A percentile compares a stretch with the other conserved stretches of the same genome.
Evolutionary conservation across 805 yeast genomes (phyloP).

Genomic region (Ogataea nitratoaversa): DNA sequence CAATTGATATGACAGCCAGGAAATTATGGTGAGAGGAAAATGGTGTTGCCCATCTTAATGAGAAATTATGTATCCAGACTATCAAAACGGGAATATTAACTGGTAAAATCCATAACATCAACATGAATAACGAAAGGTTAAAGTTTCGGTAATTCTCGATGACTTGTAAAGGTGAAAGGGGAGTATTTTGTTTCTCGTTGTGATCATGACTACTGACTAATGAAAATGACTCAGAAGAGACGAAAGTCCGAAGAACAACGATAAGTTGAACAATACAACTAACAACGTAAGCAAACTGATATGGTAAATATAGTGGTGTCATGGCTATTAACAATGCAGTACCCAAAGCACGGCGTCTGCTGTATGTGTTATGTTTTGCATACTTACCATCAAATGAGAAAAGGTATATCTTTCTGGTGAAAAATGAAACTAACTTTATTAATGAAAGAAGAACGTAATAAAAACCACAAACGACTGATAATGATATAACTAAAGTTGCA

Average conservation of each 20-base stretch:
- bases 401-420: constrained; percentile 11
- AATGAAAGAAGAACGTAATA: constrained; percentile 29
- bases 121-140: constrained; percentile 55
- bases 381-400: constrained; percentile 2
- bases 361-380: constrained; percentile 4
- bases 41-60: constrained; percentile 76
- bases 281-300: constrained; percentile 70
- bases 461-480: constrained; percentile 38
- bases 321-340: constrained; percentile 36
- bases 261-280: constrained; percentile 54
- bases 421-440: constrained; percentile 23
- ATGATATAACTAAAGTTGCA: constrained; percentile 43
- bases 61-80: constrained; percentile 77
- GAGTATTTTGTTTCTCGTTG: not conserved
- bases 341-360: constrained; percentile 30
- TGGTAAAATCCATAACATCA: constrained; percentile 77
- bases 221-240: not conserved
- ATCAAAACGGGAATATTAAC: constrained; percentile 72
- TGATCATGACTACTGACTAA: not conserved
- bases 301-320: constrained; percentile 67
- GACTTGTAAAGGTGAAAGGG: constrained; percentile 1
- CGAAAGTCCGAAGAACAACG: constrained; percentile 40
- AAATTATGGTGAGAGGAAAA: constrained; percentile 84
- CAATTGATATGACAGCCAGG: constrained; percentile 70
- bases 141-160: constrained; percentile 45